Evolutionary conservation across 805 yeast species (phyloP).

Genomic region (Saccharomycodes ludwigii): DNA sequence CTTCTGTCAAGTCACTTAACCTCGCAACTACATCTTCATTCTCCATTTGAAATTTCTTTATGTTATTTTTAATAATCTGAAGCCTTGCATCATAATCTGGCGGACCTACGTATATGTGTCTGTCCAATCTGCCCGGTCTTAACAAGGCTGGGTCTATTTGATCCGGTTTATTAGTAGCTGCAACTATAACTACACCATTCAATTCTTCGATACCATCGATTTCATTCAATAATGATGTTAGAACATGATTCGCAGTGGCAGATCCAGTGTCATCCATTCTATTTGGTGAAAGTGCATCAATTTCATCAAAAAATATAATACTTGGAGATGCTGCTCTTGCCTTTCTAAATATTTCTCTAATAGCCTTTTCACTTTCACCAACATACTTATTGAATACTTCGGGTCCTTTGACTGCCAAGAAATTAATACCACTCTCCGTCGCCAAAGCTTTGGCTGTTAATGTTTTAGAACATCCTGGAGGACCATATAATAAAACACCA

Average conservation of each 20-base stretch:
- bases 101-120: conserved; percentile 87
- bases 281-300: conserved; percentile 81
- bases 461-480: conserved; percentile 97
- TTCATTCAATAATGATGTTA: conserved; percentile 85
- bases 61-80: conserved; percentile 63
- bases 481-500: conserved; percentile 89
- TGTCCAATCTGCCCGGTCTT: conserved; percentile 91
- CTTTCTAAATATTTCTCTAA: conserved; percentile 84
- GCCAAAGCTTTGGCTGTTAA: conserved; percentile 92
- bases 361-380: conserved; percentile 88
- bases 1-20: conserved; percentile 59
- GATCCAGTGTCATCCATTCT: conserved; percentile 47
- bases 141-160: conserved; percentile 85
- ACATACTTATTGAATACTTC: conserved; percentile 91
- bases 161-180: conserved; percentile 94
- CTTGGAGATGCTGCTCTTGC: conserved; percentile 95
- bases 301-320: conserved; percentile 90
- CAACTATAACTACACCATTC: conserved; percentile 85
- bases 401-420: conserved; percentile 93
- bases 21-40: conserved; percentile 22
- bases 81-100: conserved; percentile 75
- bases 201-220: conserved; percentile 95
- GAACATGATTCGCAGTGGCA: conserved; percentile 68
- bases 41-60: conserved; percentile 50
- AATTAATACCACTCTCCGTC: conserved; percentile 87